A percentile compares a stretch with the other conserved stretches of the same genome.
phyloP scores from a whole-genome alignment of 306 rosid genomes.

The Leucaena leucocephala region DNA sequence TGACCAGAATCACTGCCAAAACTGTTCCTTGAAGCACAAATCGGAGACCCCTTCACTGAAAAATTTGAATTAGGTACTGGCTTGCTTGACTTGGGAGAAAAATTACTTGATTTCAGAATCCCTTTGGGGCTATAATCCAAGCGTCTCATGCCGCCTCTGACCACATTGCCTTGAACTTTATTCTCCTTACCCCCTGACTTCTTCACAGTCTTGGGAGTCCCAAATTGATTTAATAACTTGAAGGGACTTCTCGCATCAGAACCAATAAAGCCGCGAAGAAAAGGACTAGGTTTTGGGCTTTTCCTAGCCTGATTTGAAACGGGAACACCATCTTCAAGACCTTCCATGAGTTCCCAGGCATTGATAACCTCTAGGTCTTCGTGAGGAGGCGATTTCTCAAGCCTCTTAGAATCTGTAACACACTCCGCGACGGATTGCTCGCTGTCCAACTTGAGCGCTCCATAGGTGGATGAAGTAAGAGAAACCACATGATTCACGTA shows the following conservation, averaged over 20 bases:
- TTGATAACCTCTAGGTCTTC: slow-evolving; percentile 70
- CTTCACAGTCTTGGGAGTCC: slow-evolving; percentile 66
- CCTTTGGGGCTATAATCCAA: slow-evolving; percentile 72
- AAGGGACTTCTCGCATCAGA: slow-evolving; percentile 64
- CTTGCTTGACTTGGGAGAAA: slow-evolving; percentile 46
- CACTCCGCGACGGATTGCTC: slow-evolving; percentile 30
- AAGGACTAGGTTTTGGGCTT: slow-evolving; percentile 64
- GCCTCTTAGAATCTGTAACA: slow-evolving; percentile 40
- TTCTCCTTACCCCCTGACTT: slow-evolving; percentile 75
- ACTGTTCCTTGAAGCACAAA: slow-evolving; percentile 47
- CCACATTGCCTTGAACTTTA: slow-evolving; percentile 38
- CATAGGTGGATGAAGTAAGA: slow-evolving; percentile 85
- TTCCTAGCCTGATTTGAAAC: slow-evolving; percentile 54
- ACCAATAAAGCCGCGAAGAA: slow-evolving; percentile 69
- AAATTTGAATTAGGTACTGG: slow-evolving; percentile 46
- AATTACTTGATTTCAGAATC: slow-evolving; percentile 43
- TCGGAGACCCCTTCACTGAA: slow-evolving; percentile 60
- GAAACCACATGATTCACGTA: slow-evolving; percentile 77
- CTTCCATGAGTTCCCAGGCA: slow-evolving; percentile 98
- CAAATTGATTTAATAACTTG: slow-evolving; percentile 73
- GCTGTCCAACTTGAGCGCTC: slow-evolving; percentile 71
- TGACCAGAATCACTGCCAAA: slow-evolving; percentile 39
- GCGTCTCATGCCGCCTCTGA: slow-evolving; percentile 45
- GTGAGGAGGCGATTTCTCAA: slow-evolving; percentile 38
- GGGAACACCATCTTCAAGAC: slow-evolving; percentile 78